Base-by-base conservation (phyloP, 2,329 filamentous ascomycete species). In the Ramularia endophylla region DNA sequence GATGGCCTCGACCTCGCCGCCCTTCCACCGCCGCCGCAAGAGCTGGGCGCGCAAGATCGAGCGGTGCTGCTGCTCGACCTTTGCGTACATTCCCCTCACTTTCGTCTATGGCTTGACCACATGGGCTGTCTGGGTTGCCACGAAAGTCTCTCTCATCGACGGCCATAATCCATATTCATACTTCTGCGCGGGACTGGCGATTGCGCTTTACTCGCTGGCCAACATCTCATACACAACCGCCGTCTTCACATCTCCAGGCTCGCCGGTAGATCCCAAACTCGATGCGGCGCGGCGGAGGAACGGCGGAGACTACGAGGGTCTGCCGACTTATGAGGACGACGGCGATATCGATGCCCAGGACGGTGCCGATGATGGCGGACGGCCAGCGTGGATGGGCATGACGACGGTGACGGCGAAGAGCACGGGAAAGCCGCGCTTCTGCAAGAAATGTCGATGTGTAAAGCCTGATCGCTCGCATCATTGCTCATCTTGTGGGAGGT, bases 381-480 rank as follows among this genome's bases (percentile, higher is more conserved):
- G n/a, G 12, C 2, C 31, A 19, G 19, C 16, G 19, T 12, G 31
- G n/a, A 34, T 19, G 9, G 43, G 41, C 27, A 57, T 58, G 50
- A 83, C 85, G 7, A 85, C 84, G 27, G 85, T 95, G 58, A 97
- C 90, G 1, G 92, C 95, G 59, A 98, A 92, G 67, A 53, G 47
- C 41, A 88, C 86, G 30, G 92, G 92, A 55, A 85, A 85, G 56
- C 69, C 85, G 38, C 80, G 92, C 41, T 97, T 84, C 70, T 98
- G 92, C 75, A 97, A 97, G 69, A 98, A 98, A 69, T 98, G 92
- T 65, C 86, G 94, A 68, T 83, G 83, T 38, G 80, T 85, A 49
- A 98, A 98, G 70, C 92, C 92, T 30, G 92, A 98, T 67, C 86
- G 92, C 47, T 81, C 90, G 22, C 92, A 98, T 65, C 92, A 98